Percentiles rank a stretch among this genome's conserved stretches.
Conservation (phyloP, 2,329 filamentous ascomycete genomes). For the Plectosphaerella cucumerina region DNA sequence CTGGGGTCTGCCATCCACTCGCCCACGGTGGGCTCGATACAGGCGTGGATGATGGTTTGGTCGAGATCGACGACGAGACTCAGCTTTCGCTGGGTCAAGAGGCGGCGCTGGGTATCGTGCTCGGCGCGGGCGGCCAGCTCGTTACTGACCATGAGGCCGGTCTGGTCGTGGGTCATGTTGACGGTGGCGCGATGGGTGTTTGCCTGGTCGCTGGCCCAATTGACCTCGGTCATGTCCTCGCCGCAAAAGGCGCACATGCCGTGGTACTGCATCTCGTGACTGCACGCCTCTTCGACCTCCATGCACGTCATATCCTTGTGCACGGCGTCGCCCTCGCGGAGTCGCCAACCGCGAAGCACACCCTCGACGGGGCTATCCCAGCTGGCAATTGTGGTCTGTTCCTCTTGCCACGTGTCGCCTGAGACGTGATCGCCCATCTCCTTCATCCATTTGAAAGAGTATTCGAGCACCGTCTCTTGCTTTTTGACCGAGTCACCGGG, state of each 20-base stretch:
- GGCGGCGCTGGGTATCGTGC: conserved; percentile 77
- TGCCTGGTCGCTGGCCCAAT: conserved; percentile 71
- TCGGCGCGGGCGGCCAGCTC: conserved; percentile 78
- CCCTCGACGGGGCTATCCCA: conserved; percentile 86
- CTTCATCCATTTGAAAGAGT: conserved; percentile 78
- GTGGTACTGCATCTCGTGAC: conserved; percentile 85
- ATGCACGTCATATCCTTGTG: conserved; percentile 55
- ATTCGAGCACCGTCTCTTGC: conserved; percentile 76
- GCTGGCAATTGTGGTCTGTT: conserved; percentile 66
- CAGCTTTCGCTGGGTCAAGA: conserved; percentile 77
- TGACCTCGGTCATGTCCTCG: conserved; percentile 90
- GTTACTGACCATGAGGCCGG: conserved; percentile 77
- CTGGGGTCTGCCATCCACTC: conserved; percentile 89
- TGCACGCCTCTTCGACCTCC: conserved; percentile 85
- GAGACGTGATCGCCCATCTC: conserved; percentile 64
- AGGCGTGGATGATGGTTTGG: conserved; percentile 97
- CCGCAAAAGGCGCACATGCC: conserved; percentile 90
- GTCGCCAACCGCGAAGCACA: conserved; percentile 69
- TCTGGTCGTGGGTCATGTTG: conserved; percentile 92
- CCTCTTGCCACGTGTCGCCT: conserved; percentile 58
- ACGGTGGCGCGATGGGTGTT: conserved; percentile 86
- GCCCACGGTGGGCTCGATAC: conserved; percentile 90
- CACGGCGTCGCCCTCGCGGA: conserved; percentile 64
- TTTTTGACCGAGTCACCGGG: conserved; percentile 72
- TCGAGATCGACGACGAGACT: conserved; percentile 95